These are phyloP conservation scores for Phytophthora litchii DNA, from an alignment of 352 stramenopile species.

Conservation along the genomic window DNA sequence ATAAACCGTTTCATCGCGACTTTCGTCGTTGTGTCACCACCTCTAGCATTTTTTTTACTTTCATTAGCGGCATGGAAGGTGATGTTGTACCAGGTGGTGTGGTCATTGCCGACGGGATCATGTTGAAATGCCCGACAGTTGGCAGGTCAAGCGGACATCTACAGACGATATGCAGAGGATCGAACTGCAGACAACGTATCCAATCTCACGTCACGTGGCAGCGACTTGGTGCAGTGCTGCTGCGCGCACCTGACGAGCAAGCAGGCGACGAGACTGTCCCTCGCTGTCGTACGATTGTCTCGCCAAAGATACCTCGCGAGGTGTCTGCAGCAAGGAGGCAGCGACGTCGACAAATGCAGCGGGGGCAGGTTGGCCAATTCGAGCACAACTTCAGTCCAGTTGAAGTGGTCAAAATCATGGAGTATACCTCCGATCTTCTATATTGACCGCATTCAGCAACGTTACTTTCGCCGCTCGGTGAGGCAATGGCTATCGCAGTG, in stretches of 20 bases:
- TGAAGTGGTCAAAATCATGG: background rate
- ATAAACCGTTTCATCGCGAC: background rate
- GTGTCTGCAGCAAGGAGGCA: background rate
- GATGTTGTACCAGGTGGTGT: constrained; percentile 7
- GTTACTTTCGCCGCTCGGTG: background rate
- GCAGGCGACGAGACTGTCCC: constrained; percentile 14
- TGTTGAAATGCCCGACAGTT: constrained; percentile 21
- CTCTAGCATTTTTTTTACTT: too few relatives aligned
- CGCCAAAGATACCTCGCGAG: constrained; percentile 2
- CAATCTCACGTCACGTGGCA: constrained; percentile 1
- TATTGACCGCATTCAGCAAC: background rate
- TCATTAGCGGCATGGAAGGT: constrained; percentile 6
- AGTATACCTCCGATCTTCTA: background rate
- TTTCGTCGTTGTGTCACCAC: background rate
- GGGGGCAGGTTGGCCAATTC: background rate
- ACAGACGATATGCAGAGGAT: too few relatives aligned
- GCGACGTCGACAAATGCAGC: background rate
- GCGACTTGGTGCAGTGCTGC: background rate
- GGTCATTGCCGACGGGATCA: constrained; percentile 8
- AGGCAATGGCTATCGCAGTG: background rate
- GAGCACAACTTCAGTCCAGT: background rate
- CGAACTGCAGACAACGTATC: background rate
- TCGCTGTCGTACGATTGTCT: constrained; percentile 9
- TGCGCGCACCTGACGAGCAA: constrained; percentile 15
- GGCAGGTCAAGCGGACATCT: constrained; percentile 3